phyloP scores from a whole-genome alignment of 2,329 filamentous ascomycete species.

The Exserohilum turcica region DNA sequence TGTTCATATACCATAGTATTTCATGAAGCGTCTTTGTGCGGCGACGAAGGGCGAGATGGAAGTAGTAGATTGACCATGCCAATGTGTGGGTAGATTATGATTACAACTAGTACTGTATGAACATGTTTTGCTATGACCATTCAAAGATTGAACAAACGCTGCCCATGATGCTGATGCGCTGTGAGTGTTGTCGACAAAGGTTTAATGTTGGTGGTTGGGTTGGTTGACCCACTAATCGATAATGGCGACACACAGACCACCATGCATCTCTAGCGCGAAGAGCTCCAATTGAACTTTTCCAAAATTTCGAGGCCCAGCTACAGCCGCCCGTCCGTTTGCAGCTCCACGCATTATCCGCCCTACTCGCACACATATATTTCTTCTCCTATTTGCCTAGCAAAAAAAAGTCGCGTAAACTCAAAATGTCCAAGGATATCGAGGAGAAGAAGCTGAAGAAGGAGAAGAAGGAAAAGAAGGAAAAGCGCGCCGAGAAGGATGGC shows the following conservation, averaged over 20 bases:
- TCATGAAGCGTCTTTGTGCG: slow-evolving; percentile 32
- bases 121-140: slow-evolving; percentile 10
- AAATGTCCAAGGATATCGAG: slow-evolving; percentile 46
- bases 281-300: slow-evolving; percentile 20
- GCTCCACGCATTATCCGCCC: slow-evolving; percentile 14
- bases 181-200: background rate
- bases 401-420: slow-evolving; percentile 13
- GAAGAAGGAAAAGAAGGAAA: slow-evolving; percentile 69
- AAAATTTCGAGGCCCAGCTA: slow-evolving; percentile 10
- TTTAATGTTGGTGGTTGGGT: background rate
- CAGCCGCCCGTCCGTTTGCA: slow-evolving; percentile 10
- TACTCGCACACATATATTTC: background rate
- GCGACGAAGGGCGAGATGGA: slow-evolving; percentile 23
- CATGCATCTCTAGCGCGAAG: slow-evolving; percentile 9
- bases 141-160: background rate
- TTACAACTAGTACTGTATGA: slow-evolving; percentile 35
- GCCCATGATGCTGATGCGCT: background rate
- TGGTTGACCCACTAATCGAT: slow-evolving; percentile 7
- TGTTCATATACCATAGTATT: slow-evolving; percentile 47
- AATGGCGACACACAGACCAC: slow-evolving; percentile 10
- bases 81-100: slow-evolving; percentile 20
- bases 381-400: background rate
- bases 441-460: slow-evolving; percentile 52
- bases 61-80: slow-evolving; percentile 29
- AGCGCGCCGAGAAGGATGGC: slow-evolving; percentile 56